These are phyloP conservation scores for Rhynchospora tenuis DNA, from an alignment of 176 grass and related monocot genomes.

Conservation along the genomic window DNA sequence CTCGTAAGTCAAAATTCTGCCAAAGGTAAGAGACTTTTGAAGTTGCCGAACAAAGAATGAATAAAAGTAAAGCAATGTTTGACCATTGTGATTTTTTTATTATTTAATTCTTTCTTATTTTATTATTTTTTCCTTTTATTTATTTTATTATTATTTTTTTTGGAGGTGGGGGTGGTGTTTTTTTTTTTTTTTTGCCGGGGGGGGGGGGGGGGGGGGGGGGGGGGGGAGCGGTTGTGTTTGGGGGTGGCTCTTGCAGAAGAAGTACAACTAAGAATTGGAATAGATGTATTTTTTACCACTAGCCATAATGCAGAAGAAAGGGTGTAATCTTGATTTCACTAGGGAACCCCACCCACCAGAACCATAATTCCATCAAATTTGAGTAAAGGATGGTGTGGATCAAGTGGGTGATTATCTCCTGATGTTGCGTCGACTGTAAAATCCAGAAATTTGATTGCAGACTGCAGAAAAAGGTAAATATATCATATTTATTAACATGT, in stretches of 20 bases:
- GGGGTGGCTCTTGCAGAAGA: not conserved
- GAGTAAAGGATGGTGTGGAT: constrained; percentile 40
- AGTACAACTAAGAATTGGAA: not conserved
- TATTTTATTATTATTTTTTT: too few species aligned
- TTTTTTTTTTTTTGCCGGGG: too few species aligned
- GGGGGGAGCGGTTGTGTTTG: too few species aligned
- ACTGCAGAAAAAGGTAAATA: constrained; percentile 14
- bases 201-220: too few species aligned
- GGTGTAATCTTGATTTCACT: constrained; percentile 32
- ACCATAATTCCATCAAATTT: constrained; percentile 35
- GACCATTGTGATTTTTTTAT: too few species aligned
- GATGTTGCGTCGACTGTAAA: constrained; percentile 43
- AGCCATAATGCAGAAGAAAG: constrained; percentile 8
- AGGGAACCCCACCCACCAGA: constrained; percentile 38
- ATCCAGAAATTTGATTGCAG: constrained; percentile 27
- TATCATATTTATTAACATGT: not conserved
- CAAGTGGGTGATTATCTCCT: constrained; percentile 39
- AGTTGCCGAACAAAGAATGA: too few species aligned
- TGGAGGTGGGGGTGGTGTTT: too few species aligned
- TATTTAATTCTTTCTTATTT: too few species aligned
- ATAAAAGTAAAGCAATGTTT: too few species aligned
- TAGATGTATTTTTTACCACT: not conserved
- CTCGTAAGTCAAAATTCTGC: too few species aligned
- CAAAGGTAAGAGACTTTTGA: not conserved
- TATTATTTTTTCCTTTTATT: too few species aligned